phyloP scores from a whole-genome alignment of 2,329 filamentous ascomycete genomes.

The Tolypocladium ovalisporum region DNA sequence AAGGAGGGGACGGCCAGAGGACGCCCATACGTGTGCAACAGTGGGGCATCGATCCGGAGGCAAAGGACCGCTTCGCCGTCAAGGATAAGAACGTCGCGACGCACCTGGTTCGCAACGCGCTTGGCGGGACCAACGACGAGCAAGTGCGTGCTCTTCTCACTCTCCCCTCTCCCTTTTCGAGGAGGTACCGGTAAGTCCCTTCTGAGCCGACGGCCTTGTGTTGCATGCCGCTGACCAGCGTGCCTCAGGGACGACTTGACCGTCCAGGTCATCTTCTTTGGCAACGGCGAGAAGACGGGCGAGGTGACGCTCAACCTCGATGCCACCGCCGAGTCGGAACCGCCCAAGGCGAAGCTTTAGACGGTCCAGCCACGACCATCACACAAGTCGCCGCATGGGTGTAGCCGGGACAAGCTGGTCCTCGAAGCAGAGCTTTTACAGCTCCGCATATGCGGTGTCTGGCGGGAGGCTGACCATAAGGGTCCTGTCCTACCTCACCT shows the following conservation, averaged over 20 bases:
- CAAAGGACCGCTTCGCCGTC: slow-evolving; percentile 77
- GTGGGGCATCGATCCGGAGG: slow-evolving; percentile 70
- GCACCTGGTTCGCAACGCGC: slow-evolving; percentile 86
- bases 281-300: slow-evolving; percentile 65
- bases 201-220: no score
- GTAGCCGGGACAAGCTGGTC: not conserved
- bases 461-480: not conserved
- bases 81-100: slow-evolving; percentile 95
- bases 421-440: not conserved
- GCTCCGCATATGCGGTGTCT: not conserved
- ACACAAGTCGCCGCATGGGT: not conserved
- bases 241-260: slow-evolving; percentile 74
- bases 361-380: not conserved
- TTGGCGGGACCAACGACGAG: slow-evolving; percentile 87
- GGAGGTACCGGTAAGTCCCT: slow-evolving; percentile 78
- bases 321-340: slow-evolving; percentile 52
- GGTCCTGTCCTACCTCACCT: no score
- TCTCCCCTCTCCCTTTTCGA: slow-evolving; percentile 79
- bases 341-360: slow-evolving; percentile 28
- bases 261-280: slow-evolving; percentile 98
- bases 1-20: slow-evolving; percentile 57
- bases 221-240: not conserved
- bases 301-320: slow-evolving; percentile 77
- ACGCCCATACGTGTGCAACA: slow-evolving; percentile 82
- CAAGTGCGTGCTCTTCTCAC: slow-evolving; percentile 89